A percentile compares a stretch with the other conserved stretches of the same genome.
These are phyloP conservation scores for Botrytis paeoniae DNA, from an alignment of 2,329 filamentous ascomycete genomes.

Conservation along the genomic window DNA sequence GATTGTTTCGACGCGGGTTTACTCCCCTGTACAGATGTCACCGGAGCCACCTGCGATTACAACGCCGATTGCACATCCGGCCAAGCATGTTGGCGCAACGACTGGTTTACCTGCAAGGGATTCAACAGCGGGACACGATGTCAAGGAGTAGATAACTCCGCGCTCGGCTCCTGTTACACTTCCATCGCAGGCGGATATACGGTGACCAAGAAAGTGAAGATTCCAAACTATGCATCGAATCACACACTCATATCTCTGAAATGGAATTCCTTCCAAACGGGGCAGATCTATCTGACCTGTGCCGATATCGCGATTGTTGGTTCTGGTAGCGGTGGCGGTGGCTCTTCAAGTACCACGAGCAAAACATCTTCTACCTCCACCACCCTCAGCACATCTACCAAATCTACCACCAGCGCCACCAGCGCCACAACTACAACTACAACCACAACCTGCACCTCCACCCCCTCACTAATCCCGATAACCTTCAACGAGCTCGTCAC, in stretches of 20 bases:
- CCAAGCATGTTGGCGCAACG: slow-evolving; percentile 48
- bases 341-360: slow-evolving; percentile 21
- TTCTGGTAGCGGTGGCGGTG: neutral
- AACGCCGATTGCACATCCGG: slow-evolving; percentile 47
- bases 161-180: neutral
- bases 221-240: slow-evolving; percentile 38
- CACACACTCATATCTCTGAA: slow-evolving; percentile 52
- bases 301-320: slow-evolving; percentile 49
- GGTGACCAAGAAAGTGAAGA: slow-evolving; percentile 4
- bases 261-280: slow-evolving; percentile 55
- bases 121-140: slow-evolving; percentile 42
- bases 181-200: slow-evolving; percentile 1
- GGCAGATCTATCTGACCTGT: slow-evolving; percentile 52
- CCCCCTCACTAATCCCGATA: slow-evolving; percentile 51
- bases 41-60: slow-evolving; percentile 48
- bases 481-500: slow-evolving; percentile 58
- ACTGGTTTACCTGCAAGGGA: slow-evolving; percentile 54
- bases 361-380: slow-evolving; percentile 18
- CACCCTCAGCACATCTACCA: slow-evolving; percentile 20
- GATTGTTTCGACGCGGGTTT: slow-evolving; percentile 50
- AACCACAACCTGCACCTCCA: slow-evolving; percentile 43
- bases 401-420: slow-evolving; percentile 37
- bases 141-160: neutral
- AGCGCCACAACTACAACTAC: too few relatives aligned
- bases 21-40: slow-evolving; percentile 49